phyloP scores from a whole-genome alignment of 768 basidiomycete genomes.

The Kwoniella heveanensis region DNA sequence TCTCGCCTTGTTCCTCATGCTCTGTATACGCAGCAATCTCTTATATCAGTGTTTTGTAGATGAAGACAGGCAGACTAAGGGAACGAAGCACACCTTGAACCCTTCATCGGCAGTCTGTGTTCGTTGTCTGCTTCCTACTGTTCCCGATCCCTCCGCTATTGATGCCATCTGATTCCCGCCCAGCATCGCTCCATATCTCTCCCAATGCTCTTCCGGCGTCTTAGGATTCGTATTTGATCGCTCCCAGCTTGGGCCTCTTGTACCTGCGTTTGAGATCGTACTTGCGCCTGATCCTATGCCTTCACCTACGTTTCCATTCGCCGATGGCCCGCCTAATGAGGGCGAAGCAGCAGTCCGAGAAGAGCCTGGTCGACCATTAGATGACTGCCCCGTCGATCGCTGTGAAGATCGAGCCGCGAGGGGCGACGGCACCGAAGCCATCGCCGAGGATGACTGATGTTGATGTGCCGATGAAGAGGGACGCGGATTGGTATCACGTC shows the following conservation, averaged over 20 bases:
- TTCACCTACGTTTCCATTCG: background rate
- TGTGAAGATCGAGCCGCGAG: background rate
- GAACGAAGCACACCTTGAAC: slow-evolving; percentile 48
- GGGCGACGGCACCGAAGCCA: background rate
- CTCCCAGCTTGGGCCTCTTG: slow-evolving; percentile 1
- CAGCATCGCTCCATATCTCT: slow-evolving; percentile 19
- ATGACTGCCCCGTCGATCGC: background rate
- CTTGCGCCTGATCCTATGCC: background rate
- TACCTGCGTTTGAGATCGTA: background rate
- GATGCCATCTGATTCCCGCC: slow-evolving; percentile 30
- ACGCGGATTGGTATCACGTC: background rate
- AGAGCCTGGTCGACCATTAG: background rate
- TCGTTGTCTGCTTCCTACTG: slow-evolving; percentile 18
- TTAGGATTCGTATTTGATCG: slow-evolving; percentile 7
- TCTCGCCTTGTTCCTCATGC: slow-evolving; percentile 47
- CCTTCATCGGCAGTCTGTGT: slow-evolving; percentile 30
- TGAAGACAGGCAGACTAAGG: too few species aligned
- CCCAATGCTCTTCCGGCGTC: slow-evolving; percentile 20
- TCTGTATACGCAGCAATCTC: slow-evolving; percentile 25
- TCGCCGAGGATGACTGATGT: background rate
- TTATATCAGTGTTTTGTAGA: too few species aligned
- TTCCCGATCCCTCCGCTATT: slow-evolving; percentile 22
- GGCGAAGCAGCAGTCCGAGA: background rate
- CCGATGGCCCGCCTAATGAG: background rate
- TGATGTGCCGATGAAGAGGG: background rate